Conservation (phyloP, 305 asterid species). For the Striga hermonthica region DNA sequence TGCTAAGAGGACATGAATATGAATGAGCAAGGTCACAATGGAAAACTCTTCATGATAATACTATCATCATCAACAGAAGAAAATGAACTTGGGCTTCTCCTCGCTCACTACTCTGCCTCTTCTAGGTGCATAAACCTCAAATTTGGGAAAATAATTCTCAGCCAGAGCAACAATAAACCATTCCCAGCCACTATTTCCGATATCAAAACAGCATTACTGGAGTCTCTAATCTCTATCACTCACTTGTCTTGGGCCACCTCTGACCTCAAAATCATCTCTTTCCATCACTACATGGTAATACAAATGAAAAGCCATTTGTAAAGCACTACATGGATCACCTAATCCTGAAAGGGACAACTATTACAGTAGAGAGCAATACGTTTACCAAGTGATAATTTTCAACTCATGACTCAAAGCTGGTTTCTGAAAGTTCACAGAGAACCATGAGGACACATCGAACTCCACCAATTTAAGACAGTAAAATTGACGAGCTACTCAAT, state of each 20-base stretch:
- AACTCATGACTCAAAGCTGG: not conserved
- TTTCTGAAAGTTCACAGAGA: not conserved
- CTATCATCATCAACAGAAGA: not conserved
- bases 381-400: not conserved
- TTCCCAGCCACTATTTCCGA: constrained; percentile 22
- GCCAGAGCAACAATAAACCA: constrained; percentile 16
- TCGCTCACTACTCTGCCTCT: constrained; percentile 21
- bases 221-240: not conserved
- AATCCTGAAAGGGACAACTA: not conserved
- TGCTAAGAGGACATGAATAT: constrained; percentile 12
- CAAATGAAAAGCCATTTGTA: constrained; percentile 9
- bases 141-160: constrained; percentile 7
- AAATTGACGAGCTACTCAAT: not conserved
- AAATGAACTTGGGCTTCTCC: constrained; percentile 8
- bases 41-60: constrained; percentile 7
- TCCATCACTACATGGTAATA: constrained; percentile 19
- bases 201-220: not conserved
- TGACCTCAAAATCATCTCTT: constrained; percentile 9
- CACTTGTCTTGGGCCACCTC: not conserved
- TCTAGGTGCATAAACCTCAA: constrained; percentile 14
- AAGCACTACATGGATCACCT: constrained; percentile 6
- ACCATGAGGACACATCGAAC: too few species aligned
- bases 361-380: not conserved
- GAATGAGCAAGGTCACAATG: constrained; percentile 7
- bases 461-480: not conserved